Percentiles rank a stretch among this genome's conserved stretches.
Conservation (phyloP, 2,329 filamentous ascomycete genomes). For the Colletotrichum eleusines region DNA sequence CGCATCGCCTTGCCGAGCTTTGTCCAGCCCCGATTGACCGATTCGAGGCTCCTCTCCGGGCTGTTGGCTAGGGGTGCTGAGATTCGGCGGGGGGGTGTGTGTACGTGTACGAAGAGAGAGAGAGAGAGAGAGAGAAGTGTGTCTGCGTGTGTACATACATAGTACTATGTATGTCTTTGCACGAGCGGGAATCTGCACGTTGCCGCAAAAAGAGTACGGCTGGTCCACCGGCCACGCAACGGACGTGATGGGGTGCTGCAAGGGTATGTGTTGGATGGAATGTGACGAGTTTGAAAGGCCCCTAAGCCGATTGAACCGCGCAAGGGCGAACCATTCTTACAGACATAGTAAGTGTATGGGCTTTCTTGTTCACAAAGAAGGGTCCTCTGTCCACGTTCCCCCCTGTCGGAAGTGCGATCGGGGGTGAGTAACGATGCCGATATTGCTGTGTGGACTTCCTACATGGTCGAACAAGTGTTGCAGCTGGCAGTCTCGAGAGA, state of each 20-base stretch:
- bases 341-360: too few relatives aligned
- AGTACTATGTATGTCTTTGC: slow-evolving; percentile 15
- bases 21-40: slow-evolving; percentile 29
- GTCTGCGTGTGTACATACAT: not conserved
- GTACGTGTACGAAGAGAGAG: not conserved
- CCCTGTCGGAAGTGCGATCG: not conserved
- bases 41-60: slow-evolving; percentile 42
- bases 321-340: slow-evolving; percentile 4
- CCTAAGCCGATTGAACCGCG: slow-evolving; percentile 34
- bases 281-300: slow-evolving; percentile 37
- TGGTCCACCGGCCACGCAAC: slow-evolving; percentile 36
- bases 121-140: not conserved
- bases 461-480: not conserved
- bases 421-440: not conserved
- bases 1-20: slow-evolving; percentile 23
- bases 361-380: slow-evolving; percentile 12
- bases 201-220: slow-evolving; percentile 43
- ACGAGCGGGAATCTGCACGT: slow-evolving; percentile 43
- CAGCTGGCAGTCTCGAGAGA: slow-evolving; percentile 5
- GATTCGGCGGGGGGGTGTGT: slow-evolving; percentile 26
- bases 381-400: slow-evolving; percentile 6
- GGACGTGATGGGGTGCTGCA: slow-evolving; percentile 32
- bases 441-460: not conserved
- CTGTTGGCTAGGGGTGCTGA: slow-evolving; percentile 41
- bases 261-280: slow-evolving; percentile 30